Percentiles rank a stretch among this genome's conserved stretches.
Evolutionary conservation across 108 stramenopile species (phyloP).

Genomic region (Pseudonitzschia multistriata): DNA sequence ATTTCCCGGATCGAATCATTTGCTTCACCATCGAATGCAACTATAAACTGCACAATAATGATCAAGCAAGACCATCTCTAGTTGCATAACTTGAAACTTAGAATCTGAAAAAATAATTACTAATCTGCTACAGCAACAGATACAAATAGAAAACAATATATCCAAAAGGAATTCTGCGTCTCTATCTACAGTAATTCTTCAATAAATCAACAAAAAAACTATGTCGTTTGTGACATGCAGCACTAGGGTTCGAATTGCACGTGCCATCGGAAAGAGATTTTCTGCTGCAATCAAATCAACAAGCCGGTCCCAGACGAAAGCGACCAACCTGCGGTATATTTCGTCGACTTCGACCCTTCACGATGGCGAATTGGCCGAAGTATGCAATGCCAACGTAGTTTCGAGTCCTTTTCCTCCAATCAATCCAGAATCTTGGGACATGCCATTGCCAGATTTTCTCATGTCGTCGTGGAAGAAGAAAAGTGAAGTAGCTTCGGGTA

Average conservation of each 20-base stretch:
- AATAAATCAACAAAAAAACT: background rate
- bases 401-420: constrained; percentile 67
- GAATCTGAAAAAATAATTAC: too few relatives aligned
- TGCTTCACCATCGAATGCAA: too few relatives aligned
- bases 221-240: background rate
- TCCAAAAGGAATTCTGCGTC: too few relatives aligned
- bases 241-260: background rate
- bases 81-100: too few relatives aligned
- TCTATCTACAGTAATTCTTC: too few relatives aligned
- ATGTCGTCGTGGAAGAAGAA: constrained; percentile 46
- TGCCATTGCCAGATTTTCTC: constrained; percentile 62
- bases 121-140: too few relatives aligned
- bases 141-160: too few relatives aligned
- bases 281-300: background rate
- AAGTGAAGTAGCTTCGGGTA: background rate
- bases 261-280: background rate
- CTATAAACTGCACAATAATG: too few relatives aligned
- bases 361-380: constrained; percentile 35
- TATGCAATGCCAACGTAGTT: constrained; percentile 26
- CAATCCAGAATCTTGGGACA: constrained; percentile 21
- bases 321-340: constrained; percentile 8
- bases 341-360: constrained; percentile 10
- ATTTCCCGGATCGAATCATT: too few relatives aligned
- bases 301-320: background rate
- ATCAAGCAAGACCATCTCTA: too few relatives aligned